Evolutionary conservation across 306 rosid genomes (phyloP), one percentile per base, ranked within the genome.

Genomic region (Quillaja saponaria): DNA sequence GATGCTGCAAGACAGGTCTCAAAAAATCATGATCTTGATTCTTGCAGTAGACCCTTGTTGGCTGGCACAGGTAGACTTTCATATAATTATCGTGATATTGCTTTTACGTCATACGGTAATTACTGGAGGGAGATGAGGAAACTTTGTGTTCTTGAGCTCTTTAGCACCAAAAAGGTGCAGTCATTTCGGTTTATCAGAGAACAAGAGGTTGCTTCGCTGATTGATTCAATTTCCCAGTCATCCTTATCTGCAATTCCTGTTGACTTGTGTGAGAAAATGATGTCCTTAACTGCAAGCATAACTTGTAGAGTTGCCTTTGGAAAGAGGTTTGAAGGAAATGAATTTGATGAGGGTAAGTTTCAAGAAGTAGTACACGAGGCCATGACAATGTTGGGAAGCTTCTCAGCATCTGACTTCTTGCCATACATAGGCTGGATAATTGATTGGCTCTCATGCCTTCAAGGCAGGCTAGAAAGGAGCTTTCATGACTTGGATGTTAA

Each of bases 71-170:
- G 59, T 9, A 64, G 25, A 13, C 66, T 76, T 19, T 33, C 74
- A 0, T 80, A 58, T 59, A 65, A 76, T 56, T 34, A 35, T 13
- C 1, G 3, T 0, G 80, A 79, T 15, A 6, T 79, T 0, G 8
- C 6, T 3, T 41, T 80, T 14, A 11, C 78, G 0, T 80, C 84
- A 0, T 82, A 79, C 5, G 75, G 84, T 3, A 70, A 68, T 0
- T 74, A 70, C 20, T 79, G 84, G 85, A 66, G 79, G 49, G 78
- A 80, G 17, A 54, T 80, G 3, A 20, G 80, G 41, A 84, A 75
- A 28, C 7, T 80, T 11, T 49, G 73, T 7, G 59, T 77, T 6
- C 34, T 44, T 8, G 69, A 78, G 46, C 69, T 84, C 12, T 66
- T 81, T 20, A 84, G 70, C 13, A 13, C 57, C 3, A 69, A 41